Evolutionary conservation across 2,329 filamentous ascomycete species (phyloP).

Genomic region (Pseudogymnoascus sp.): DNA sequence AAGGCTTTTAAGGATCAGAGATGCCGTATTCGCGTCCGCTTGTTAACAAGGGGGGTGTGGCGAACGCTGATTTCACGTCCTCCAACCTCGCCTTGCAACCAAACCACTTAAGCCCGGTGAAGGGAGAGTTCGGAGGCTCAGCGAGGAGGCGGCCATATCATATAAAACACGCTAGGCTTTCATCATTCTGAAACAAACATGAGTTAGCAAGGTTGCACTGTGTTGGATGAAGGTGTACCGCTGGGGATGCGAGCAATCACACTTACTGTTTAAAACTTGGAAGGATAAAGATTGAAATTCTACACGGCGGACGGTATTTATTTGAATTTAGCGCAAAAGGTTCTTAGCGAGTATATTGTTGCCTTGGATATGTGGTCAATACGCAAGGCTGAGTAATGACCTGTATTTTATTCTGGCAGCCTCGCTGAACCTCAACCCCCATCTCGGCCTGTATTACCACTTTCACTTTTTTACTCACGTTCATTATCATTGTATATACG

Average conservation of each 20-base stretch:
- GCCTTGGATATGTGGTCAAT: neutral
- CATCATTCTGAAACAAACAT: slow-evolving; percentile 68
- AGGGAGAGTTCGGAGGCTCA: slow-evolving; percentile 73
- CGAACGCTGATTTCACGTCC: slow-evolving; percentile 97
- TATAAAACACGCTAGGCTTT: slow-evolving; percentile 95
- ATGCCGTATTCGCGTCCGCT: slow-evolving; percentile 96
- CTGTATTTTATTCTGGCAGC: slow-evolving; percentile 3
- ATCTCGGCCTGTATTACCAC: neutral
- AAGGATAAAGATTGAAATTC: slow-evolving; percentile 72
- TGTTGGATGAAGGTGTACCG: neutral
- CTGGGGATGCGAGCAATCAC: slow-evolving; percentile 18
- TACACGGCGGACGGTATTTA: neutral
- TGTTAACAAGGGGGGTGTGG: slow-evolving; percentile 95
- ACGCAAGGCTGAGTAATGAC: neutral
- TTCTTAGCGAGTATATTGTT: neutral
- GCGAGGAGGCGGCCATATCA: slow-evolving; percentile 65
- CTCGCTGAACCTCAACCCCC: neutral
- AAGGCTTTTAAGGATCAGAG: slow-evolving; percentile 66
- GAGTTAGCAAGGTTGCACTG: slow-evolving; percentile 30
- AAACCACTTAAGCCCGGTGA: slow-evolving; percentile 82
- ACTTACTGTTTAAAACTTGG: slow-evolving; percentile 98
- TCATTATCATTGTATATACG: neutral
- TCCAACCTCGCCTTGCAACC: slow-evolving; percentile 53
- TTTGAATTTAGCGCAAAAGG: slow-evolving; percentile 8
- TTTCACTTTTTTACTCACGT: neutral